These are phyloP conservation scores for Colletotrichum viniferum DNA, from an alignment of 2,329 filamentous ascomycete species.

Conservation along the genomic window DNA sequence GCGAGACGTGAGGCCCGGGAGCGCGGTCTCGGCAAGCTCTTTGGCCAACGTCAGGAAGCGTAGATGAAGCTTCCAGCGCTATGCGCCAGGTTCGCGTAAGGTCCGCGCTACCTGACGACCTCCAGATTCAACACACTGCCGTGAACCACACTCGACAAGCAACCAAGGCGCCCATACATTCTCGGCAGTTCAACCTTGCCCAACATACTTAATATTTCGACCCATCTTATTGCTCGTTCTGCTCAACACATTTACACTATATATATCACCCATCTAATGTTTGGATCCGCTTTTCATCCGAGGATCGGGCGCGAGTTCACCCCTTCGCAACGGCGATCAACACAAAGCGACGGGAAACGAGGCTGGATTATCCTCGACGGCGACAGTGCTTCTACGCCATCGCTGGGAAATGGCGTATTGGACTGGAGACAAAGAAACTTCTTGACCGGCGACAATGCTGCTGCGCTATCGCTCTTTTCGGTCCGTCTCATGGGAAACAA, in stretches of 20 bases:
- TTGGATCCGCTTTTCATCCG: constrained; percentile 32
- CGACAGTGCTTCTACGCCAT: constrained; percentile 53
- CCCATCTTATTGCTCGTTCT: constrained; percentile 1
- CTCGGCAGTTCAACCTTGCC: constrained; percentile 42
- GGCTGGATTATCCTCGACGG: constrained; percentile 29
- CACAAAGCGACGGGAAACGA: constrained; percentile 18
- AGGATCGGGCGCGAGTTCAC: constrained; percentile 20
- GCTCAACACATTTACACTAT: neutral
- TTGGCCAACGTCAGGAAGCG: constrained; percentile 30
- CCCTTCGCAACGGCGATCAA: neutral
- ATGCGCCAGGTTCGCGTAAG: constrained; percentile 23
- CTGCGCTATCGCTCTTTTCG: constrained; percentile 50
- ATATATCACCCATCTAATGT: constrained; percentile 25
- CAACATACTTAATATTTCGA: constrained; percentile 10
- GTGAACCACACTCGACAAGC: neutral
- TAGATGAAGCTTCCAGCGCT: constrained; percentile 11
- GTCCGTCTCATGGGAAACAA: constrained; percentile 19
- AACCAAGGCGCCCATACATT: neutral
- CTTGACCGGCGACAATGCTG: constrained; percentile 54
- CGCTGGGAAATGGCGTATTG: constrained; percentile 50
- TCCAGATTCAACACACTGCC: neutral
- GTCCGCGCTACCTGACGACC: constrained; percentile 20
- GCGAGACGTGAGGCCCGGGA: constrained; percentile 62
- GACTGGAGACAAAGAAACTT: constrained; percentile 37
- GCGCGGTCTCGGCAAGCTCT: constrained; percentile 58